Evolutionary conservation across 2,329 filamentous ascomycete species (phyloP).

Genomic region (Graphilbum fragrans): DNA sequence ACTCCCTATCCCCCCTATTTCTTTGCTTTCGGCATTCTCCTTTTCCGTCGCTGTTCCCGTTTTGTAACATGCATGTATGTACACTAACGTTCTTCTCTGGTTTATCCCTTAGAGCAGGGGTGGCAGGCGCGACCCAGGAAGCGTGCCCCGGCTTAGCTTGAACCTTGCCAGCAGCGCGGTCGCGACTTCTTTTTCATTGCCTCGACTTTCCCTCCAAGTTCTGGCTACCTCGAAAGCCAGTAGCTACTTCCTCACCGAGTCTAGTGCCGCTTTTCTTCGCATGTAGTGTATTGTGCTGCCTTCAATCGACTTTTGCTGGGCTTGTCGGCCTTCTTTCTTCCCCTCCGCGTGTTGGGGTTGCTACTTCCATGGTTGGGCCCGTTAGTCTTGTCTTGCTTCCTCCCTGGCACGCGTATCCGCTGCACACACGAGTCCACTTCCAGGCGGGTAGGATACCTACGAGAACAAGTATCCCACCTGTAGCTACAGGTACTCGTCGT

Average conservation of each 20-base stretch:
- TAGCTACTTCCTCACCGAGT: too few species aligned
- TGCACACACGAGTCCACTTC: too few species aligned
- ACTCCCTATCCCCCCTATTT: too few species aligned
- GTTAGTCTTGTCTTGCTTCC: background rate
- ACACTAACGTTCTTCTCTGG: background rate
- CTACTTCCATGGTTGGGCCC: background rate
- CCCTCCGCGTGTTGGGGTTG: background rate
- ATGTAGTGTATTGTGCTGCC: background rate
- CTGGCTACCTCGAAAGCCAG: too few species aligned
- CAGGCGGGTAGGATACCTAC: too few species aligned
- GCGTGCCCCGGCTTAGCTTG: too few species aligned
- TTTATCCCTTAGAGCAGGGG: background rate
- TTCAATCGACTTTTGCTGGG: background rate
- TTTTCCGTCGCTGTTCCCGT: too few species aligned
- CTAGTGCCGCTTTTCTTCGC: too few species aligned
- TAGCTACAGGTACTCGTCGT: too few species aligned
- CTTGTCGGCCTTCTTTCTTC: background rate
- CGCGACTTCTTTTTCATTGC: background rate
- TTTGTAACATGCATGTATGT: background rate
- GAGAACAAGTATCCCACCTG: too few species aligned
- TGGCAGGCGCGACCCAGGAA: background rate
- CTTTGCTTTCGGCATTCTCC: too few species aligned
- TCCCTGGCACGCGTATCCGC: background rate
- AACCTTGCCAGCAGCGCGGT: background rate
- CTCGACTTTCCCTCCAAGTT: too few species aligned